Base-by-base conservation (phyloP, 2,329 filamentous ascomycete genomes). In the Geoglossum cookeanum region DNA sequence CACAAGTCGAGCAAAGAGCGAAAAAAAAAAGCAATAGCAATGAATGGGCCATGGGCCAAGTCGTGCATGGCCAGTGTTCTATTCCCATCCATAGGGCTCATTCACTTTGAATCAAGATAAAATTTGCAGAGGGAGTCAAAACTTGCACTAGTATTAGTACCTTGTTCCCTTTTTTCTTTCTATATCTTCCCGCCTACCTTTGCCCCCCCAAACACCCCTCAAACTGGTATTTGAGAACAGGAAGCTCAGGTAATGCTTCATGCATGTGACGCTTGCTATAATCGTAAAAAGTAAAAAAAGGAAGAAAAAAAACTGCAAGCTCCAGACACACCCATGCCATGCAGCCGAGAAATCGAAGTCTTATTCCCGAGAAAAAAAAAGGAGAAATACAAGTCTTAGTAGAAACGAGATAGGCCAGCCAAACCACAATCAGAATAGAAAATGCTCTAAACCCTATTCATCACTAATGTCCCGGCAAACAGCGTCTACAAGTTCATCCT, bases 401-500 rank as follows among this genome's bases (percentile, higher is more conserved):
- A n/a, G 15, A 30, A 51, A 51, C 15, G 15, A 30, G 27, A 35
- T 35, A 35, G 33, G 11, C 11, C 5, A 35, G 33, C 17, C 47
- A 22, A 49, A 29, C 8, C 17, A 17, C 11, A n/a, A n/a, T n/a
- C n/a, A n/a, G n/a, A n/a, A n/a, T 29, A 32, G 48, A n/a, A 32
- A 33, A 15, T 4, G 22, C 4, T 30, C 32, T 33, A 30, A 52
- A 9, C 9, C 17, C n/a, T 52, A 33, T 42, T 55, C 39, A 35
- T 45, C 55, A 9, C 9, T 35, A 13, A 72, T 63, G n/a, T 76
- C 68, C 55, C 76, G 70, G 61, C 69, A 72, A n/a, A 82, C 74
- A 2, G 78, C 76, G 59, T 82, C 71, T 3, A 80, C 78, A 22
- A 81, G 66, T 13, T 78, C 68, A 49, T 80, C 73, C 64, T 81